A percentile compares a stretch with the other conserved stretches of the same genome.
Conservation (phyloP, 345 rosid species). For the Citrus reticulata region DNA sequence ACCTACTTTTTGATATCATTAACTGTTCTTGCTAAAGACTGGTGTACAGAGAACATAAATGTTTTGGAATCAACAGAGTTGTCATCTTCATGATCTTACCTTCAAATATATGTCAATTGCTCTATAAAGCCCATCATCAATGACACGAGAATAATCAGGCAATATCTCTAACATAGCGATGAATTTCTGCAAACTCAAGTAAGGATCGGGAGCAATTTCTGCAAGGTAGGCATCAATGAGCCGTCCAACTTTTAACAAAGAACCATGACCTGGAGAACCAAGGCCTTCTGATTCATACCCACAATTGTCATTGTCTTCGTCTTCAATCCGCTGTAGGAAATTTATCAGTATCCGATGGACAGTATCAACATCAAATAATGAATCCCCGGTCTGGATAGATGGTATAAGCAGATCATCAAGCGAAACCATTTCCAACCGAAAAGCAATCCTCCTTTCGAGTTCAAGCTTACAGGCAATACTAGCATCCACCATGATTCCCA, state of each 20-base stretch:
- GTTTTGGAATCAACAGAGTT: background rate
- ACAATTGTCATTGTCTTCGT: constrained; percentile 54
- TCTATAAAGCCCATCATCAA: constrained; percentile 79
- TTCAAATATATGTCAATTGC: constrained; percentile 80
- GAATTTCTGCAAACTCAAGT: constrained; percentile 66
- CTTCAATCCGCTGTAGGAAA: constrained; percentile 63
- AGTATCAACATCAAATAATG: constrained; percentile 71
- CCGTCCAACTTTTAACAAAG: constrained; percentile 73
- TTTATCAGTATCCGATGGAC: constrained; percentile 60
- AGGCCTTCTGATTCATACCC: constrained; percentile 52
- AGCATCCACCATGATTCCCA: constrained; percentile 53
- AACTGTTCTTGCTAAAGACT: background rate
- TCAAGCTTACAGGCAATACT: constrained; percentile 52
- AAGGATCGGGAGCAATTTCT: constrained; percentile 85
- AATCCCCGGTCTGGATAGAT: constrained; percentile 53
- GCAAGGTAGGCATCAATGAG: constrained; percentile 79
- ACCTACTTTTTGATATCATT: background rate
- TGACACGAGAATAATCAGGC: constrained; percentile 72
- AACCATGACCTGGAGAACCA: constrained; percentile 52
- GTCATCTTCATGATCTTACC: constrained; percentile 30
- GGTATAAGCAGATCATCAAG: constrained; percentile 89
- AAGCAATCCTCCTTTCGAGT: constrained; percentile 63
- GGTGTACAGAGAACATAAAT: background rate
- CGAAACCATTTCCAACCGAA: constrained; percentile 53
- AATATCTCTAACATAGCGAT: constrained; percentile 60